Percentiles rank a stretch among this genome's conserved stretches.
phyloP scores from a whole-genome alignment of 2,329 filamentous ascomycete species.

The Fusarium globosum region DNA sequence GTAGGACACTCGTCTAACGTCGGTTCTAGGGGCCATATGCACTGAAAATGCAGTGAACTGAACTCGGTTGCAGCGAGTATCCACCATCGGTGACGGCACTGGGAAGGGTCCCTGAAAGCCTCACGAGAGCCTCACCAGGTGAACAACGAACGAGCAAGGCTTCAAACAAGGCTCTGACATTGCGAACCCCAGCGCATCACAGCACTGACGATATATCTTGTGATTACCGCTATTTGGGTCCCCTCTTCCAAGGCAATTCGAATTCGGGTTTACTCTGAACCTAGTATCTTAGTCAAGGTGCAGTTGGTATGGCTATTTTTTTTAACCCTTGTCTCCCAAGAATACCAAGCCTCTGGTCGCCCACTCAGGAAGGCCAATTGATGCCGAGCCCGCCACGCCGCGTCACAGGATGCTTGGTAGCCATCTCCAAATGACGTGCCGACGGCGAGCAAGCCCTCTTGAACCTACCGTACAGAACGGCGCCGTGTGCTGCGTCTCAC shows the following conservation, averaged over 20 bases:
- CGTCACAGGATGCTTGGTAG: slow-evolving; percentile 35
- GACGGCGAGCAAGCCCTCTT: slow-evolving; percentile 11
- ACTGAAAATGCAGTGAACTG: slow-evolving; percentile 1
- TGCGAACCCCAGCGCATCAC: slow-evolving; percentile 1
- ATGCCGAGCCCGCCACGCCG: slow-evolving; percentile 43
- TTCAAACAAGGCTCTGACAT: slow-evolving; percentile 27
- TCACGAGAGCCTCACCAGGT: slow-evolving; percentile 27
- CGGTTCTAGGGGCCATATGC: slow-evolving; percentile 35
- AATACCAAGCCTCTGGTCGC: slow-evolving; percentile 36
- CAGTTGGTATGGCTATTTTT: slow-evolving; percentile 12
- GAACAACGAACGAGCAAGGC: slow-evolving; percentile 1
- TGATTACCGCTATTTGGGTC: slow-evolving; percentile 23
- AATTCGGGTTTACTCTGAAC: slow-evolving; percentile 22
- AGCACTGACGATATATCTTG: slow-evolving; percentile 23
- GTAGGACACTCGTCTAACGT: slow-evolving; percentile 35
- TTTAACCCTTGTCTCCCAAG: slow-evolving; percentile 34
- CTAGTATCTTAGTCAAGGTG: neutral
- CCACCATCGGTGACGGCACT: slow-evolving; percentile 35
- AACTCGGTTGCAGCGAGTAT: slow-evolving; percentile 12
- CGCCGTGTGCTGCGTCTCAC: neutral
- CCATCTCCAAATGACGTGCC: slow-evolving; percentile 39
- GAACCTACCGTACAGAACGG: slow-evolving; percentile 32
- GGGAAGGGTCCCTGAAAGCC: slow-evolving; percentile 21
- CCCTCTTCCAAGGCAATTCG: slow-evolving; percentile 32
- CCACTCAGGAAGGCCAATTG: slow-evolving; percentile 37